Evolutionary conservation across 371 early-diverging fungal species (phyloP), one percentile per base, ranked within the genome.

Genomic region (Syncephalastrum monosporum): DNA sequence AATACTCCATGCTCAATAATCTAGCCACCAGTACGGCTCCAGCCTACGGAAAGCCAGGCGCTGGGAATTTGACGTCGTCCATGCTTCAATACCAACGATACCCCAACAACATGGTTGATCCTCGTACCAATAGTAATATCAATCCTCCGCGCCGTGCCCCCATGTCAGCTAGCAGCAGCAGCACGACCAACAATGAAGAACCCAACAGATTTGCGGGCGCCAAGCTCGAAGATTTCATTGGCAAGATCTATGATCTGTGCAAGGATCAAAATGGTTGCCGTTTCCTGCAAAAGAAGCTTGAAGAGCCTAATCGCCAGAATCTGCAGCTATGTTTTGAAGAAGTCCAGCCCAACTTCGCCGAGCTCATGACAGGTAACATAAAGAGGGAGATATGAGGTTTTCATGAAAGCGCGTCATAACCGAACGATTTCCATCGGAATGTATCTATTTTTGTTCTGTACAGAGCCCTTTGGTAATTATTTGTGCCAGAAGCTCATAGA

Each of bases 241-340:
- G 91, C 7, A 82, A 89, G 53, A 80, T 94, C 13, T 86, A 86
- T 52, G 75, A 84, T 1, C 68, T 94, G 12, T 91, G 91, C 75
- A 92, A 91, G 68, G 95, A 95, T 64, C 94, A 95, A 64, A 85
- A 92, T 59, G 95, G 95, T 5, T 95, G 95, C 68, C 82, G 95
- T 14, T 95, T 83, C 56, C 66, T 95, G 43, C 95, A 95, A 69
- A 86, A 83, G 72, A 86, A 88, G 60, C 72, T 95, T 8, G 95
- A 95, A 59, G 92, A 92, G 44, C 76, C 82, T 7, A 82, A 82
- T 57, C 75, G 81, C n/a, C 55, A 75, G 41, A 75, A 83, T 41
- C 57, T 88, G 12, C 65, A 77, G 15, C 55, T 83, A 38, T 90
- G 94, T 21, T 92, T 90, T 63, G 60, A 74, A 19, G 93, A 95